Conservation (phyloP, 192 early-diverging fungal genomes). For the Entrophospora sp. region DNA sequence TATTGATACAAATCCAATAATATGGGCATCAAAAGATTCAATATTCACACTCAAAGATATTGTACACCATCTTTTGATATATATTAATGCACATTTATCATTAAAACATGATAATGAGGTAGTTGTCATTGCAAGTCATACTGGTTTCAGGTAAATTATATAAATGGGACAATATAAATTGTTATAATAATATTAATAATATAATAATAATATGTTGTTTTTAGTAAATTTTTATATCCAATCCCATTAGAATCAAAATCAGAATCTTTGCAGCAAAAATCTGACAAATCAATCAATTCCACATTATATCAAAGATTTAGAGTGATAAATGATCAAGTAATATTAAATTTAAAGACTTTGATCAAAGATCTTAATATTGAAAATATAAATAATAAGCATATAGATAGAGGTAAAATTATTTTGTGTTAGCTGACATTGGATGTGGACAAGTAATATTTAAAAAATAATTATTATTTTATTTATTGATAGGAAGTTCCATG, state of each 20-base stretch:
- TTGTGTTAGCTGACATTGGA: neutral
- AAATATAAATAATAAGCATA: conserved; percentile 7
- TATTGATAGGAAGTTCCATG: conserved; percentile 35
- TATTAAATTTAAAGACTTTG: conserved; percentile 29
- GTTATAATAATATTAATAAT: no score
- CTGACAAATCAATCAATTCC: conserved; percentile 32
- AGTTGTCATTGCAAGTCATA: conserved; percentile 73
- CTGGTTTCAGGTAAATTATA: conserved; percentile 42
- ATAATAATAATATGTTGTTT: no score
- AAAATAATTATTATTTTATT: conserved; percentile 18
- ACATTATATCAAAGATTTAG: conserved; percentile 52
- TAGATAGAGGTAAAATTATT: conserved; percentile 17
- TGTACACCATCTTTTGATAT: conserved; percentile 70
- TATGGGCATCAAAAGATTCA: conserved; percentile 43
- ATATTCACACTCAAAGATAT: conserved; percentile 52
- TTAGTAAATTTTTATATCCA: conserved; percentile 50
- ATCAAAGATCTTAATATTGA: conserved; percentile 33
- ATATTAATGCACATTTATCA: conserved; percentile 90
- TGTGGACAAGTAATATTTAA: neutral
- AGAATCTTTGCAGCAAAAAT: no score
- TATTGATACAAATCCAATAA: conserved; percentile 72
- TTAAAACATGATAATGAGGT: conserved; percentile 80
- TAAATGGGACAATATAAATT: no score
- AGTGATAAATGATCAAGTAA: conserved; percentile 41
- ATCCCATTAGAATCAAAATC: no score